phyloP scores from a whole-genome alignment of 2,329 filamentous ascomycete species.

The Fusarium metavorans region DNA sequence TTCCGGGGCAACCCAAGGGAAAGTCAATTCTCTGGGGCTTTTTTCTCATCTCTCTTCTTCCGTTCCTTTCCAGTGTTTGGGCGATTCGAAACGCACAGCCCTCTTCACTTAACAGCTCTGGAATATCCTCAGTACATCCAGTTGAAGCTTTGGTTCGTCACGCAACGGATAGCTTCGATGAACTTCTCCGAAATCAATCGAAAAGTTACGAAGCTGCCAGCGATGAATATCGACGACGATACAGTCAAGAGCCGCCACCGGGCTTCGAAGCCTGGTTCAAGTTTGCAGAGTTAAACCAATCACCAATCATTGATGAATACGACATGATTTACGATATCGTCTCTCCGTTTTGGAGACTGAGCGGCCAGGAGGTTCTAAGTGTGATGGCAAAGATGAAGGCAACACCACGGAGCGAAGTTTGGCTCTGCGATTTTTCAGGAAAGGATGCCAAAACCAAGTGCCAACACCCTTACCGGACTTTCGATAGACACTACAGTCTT shows the following conservation, averaged over 20 bases:
- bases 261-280: conserved; percentile 62
- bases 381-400: conserved; percentile 44
- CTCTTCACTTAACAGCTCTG: conserved; percentile 3
- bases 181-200: conserved; percentile 53
- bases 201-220: conserved; percentile 49
- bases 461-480: conserved; percentile 47
- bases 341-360: conserved; percentile 55
- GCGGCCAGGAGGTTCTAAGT: conserved; percentile 48
- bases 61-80: conserved; percentile 46
- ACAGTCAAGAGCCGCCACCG: conserved; percentile 56
- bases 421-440: conserved; percentile 51
- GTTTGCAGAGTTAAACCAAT: conserved; percentile 54
- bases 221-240: conserved; percentile 58
- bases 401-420: conserved; percentile 49
- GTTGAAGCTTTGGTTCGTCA: conserved; percentile 48
- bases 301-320: conserved; percentile 64
- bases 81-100: conserved; percentile 38
- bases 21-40: conserved; percentile 48
- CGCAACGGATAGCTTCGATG: conserved; percentile 48
- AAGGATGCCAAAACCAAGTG: conserved; percentile 47
- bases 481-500: conserved; percentile 49
- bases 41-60: conserved; percentile 45
- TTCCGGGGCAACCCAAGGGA: conserved; percentile 48
- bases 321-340: conserved; percentile 57
- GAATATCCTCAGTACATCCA: conserved; percentile 46